phyloP scores from a whole-genome alignment of 1,284 basidiomycete genomes.

The Fomitiporia mediterranea region DNA sequence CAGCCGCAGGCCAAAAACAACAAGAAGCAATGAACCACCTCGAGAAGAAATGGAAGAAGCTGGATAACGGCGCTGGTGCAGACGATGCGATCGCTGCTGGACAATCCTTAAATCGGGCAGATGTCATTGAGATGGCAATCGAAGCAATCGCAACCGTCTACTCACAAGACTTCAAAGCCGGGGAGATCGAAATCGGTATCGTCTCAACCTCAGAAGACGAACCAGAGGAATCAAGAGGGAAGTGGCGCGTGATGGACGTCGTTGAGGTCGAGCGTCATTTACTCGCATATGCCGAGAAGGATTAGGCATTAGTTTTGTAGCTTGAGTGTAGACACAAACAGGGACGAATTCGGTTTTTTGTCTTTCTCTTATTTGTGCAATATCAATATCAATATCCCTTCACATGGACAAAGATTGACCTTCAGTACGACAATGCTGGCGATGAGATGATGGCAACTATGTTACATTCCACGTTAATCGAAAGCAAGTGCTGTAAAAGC shows the following conservation, averaged over 20 bases:
- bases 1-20: conserved; percentile 95
- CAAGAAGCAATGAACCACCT: conserved; percentile 98
- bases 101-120: conserved; percentile 55
- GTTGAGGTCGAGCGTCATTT: conserved; percentile 83
- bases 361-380: too few species aligned
- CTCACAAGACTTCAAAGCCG: conserved; percentile 92
- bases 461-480: too few species aligned
- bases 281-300: conserved; percentile 91
- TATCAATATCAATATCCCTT: too few species aligned
- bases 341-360: too few species aligned
- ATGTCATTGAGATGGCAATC: conserved; percentile 93
- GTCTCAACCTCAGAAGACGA: conserved; percentile 72
- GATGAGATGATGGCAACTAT: too few species aligned
- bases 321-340: too few species aligned
- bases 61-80: conserved; percentile 70
- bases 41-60: conserved; percentile 99
- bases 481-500: too few species aligned
- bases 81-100: conserved; percentile 70
- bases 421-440: too few species aligned
- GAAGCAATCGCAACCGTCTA: conserved; percentile 91
- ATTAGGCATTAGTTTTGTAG: too few species aligned
- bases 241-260: conserved; percentile 82
- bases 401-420: too few species aligned
- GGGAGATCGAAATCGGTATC: conserved; percentile 85
- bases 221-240: conserved; percentile 57